Evolutionary conservation across 441 rosid genomes (phyloP), one percentile per base, ranked within the genome.

Genomic region (Populus hybrid): DNA sequence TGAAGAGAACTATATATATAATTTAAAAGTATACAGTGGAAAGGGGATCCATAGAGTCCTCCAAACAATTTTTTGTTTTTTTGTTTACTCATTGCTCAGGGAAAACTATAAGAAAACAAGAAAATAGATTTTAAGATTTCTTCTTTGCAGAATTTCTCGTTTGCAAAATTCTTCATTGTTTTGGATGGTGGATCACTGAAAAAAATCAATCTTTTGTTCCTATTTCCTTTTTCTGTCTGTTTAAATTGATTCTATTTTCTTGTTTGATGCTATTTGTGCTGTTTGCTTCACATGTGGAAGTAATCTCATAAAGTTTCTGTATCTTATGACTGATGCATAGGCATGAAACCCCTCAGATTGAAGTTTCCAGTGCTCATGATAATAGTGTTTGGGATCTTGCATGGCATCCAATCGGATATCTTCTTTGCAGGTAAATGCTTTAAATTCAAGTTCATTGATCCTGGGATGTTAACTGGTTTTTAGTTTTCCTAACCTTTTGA

Each of bases 321-420:
- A 67, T 67, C 70, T 14, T 30, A 30, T 67, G 70, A 30, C 70
- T 7, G 66, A 73, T 85, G 77, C 69, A 24, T 94, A 94, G 99
- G 86, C 96, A 92, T 86, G 99, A 92, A 86, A 89, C 89, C 74
- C 99, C 98, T 34, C 98, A 94, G 89, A 85, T 89, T 86, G 98
- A 96, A 85, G 91, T 92, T 79, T 59, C 87, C 10, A 88, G 78
- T 83, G 98, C 98, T 26, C 99, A 96, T 86, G 99, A 93, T 83
- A 90, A 87, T 84, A 90, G 96, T 79, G 98, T 96, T 71, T 96
- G 98, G 98, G 98, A 94, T 88, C 92, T 96, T 77, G 91, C 98
- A 61, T 96, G 98, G 99, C 99, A 96, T 89, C 99, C 99, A 77
- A 90, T 92, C 73, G 99, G 99, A 77, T 96, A 96, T 86, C 93